These are phyloP conservation scores for Epichloe glyceriae DNA, from an alignment of 2,329 filamentous ascomycete species.

Conservation along the genomic window DNA sequence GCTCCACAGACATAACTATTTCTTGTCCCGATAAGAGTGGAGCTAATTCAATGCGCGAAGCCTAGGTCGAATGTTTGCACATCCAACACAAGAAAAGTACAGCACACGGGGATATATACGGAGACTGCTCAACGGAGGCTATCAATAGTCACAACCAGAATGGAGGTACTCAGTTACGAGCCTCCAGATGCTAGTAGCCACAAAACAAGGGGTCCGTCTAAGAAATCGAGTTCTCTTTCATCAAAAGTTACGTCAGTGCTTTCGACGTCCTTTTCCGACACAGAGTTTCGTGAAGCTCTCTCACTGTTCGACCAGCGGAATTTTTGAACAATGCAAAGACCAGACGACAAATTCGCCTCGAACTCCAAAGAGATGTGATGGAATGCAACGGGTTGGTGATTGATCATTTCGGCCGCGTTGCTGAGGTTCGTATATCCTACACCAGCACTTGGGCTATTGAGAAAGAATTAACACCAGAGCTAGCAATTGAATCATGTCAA, in stretches of 20 bases:
- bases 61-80: too few species aligned
- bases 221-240: constrained; percentile 51
- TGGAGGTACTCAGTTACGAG: not conserved
- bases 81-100: too few species aligned
- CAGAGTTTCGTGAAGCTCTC: constrained; percentile 79
- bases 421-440: constrained; percentile 48
- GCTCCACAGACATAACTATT: too few species aligned
- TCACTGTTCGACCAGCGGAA: constrained; percentile 61
- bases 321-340: constrained; percentile 65
- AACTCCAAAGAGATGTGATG: constrained; percentile 85
- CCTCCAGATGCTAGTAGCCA: not conserved
- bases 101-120: too few species aligned
- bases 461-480: constrained; percentile 15
- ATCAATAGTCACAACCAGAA: not conserved
- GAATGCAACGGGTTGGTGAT: constrained; percentile 85
- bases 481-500: constrained; percentile 84
- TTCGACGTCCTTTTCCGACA: constrained; percentile 83
- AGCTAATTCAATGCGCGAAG: too few species aligned
- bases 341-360: constrained; percentile 64
- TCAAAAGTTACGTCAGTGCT: constrained; percentile 75
- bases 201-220: not conserved
- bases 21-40: too few species aligned
- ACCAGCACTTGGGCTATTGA: not conserved
- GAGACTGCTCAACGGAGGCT: too few species aligned
- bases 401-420: constrained; percentile 75